Evolutionary conservation across 2,329 filamentous ascomycete species (phyloP).

Genomic region (Sclerotinia spermophila): DNA sequence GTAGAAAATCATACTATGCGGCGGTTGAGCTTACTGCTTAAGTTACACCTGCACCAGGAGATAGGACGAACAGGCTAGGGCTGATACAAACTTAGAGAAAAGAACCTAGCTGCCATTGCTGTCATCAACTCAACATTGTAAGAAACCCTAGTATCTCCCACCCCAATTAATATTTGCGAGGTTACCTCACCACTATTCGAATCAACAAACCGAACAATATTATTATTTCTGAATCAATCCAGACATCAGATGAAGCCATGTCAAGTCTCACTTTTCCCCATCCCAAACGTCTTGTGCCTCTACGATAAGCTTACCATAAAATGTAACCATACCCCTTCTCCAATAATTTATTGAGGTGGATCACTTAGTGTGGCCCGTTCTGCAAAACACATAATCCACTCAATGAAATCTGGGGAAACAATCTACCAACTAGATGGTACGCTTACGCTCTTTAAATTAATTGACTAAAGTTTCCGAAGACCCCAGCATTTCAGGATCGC

Average conservation of each 20-base stretch:
- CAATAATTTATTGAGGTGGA: not conserved
- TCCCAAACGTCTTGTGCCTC: not conserved
- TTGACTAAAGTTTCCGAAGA: not conserved
- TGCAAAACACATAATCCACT: conserved; percentile 2
- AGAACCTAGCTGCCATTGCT: not conserved
- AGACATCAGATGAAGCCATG: conserved; percentile 14
- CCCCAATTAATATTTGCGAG: not conserved
- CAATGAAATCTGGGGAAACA: conserved; percentile 15
- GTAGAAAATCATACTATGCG: conserved; percentile 14
- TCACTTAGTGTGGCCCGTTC: not conserved
- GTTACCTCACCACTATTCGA: not conserved
- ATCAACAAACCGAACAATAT: not conserved
- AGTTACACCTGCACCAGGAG: not conserved
- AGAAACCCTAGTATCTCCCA: not conserved
- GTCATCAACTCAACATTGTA: not conserved
- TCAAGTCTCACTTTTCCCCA: conserved; percentile 4
- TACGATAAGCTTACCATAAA: no score
- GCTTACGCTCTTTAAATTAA: conserved; percentile 3
- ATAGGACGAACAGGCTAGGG: not conserved
- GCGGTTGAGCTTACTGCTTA: not conserved
- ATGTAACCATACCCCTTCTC: not conserved
- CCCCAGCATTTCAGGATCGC: conserved; percentile 3
- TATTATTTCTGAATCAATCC: not conserved
- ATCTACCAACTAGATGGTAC: conserved; percentile 13
- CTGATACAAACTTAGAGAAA: conserved; percentile 12